Evolutionary conservation across 768 basidiomycete species (phyloP), one percentile per base, ranked within the genome.

Genomic region (Termitomyces sp.): DNA sequence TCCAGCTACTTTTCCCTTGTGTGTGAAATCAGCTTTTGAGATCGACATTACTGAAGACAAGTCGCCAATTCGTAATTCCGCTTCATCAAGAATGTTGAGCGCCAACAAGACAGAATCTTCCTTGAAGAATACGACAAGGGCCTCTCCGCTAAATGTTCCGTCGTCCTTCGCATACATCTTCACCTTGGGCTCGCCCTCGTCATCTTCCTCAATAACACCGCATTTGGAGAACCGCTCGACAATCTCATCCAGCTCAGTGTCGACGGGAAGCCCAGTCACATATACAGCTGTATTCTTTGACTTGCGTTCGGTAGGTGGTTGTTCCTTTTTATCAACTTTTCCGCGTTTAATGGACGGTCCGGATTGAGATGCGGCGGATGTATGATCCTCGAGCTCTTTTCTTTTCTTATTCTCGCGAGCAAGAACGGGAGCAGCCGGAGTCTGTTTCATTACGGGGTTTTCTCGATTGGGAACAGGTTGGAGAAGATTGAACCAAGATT

Each of bases 61-160:
- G 49, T 91, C 90, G 2, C 96, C 96, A 24, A 96, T 68, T 60
- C 94, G 79, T 62, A 99, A 77, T 72, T 97, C 95, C 2, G 92
- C 92, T 61, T 98, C 96, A 71, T 98, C 96, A 62, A 98, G 78
- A 57, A 98, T 79, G 66, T 81, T 90, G 63, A 92, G 70, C 9
- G 96, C 96, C 57, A 98, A 79, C 4, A 78, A 75, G 20, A 98
- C 97, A n/a, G 91, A 93, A 62, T 94, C 96, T 72, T 96, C 94
- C 74, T 97, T 97, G 81, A 98, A 96, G 74, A 92, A 99, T 38
- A 98, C 94, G 60, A 99, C 89, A 65, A 98, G 76, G 2, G 95
- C 96, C 66, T 98, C 96, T 42, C 97, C 96, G 66, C 85, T 97
- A 74, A 98, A 97, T 28, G 82, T 71, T 38, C 96, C 95, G 62